These are phyloP conservation scores for Penicillium dipodomyicola DNA, from an alignment of 495 filamentous ascomycete species.

Conservation along the genomic window DNA sequence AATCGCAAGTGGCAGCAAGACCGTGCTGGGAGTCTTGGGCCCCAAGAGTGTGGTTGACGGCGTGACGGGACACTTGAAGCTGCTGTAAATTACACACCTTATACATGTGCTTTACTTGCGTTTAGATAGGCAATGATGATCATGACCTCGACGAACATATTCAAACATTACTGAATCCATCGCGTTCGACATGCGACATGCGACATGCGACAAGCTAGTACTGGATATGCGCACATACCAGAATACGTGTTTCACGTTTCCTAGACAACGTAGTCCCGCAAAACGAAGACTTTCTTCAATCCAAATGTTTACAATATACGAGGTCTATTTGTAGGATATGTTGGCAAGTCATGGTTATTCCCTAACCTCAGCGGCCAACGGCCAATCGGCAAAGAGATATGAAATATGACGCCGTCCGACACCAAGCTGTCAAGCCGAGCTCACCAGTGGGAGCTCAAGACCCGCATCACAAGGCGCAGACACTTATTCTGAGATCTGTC, in stretches of 20 bases:
- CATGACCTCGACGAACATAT: conserved; percentile 27
- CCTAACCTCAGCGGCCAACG: conserved; percentile 79
- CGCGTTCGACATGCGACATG: neutral
- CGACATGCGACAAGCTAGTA: no score
- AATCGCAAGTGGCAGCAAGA: conserved; percentile 88
- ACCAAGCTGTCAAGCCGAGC: conserved; percentile 60
- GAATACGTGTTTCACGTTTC: neutral
- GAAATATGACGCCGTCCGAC: conserved; percentile 81
- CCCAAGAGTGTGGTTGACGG: conserved; percentile 83
- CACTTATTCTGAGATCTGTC: conserved; percentile 86
- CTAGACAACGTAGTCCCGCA: neutral
- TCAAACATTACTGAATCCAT: neutral
- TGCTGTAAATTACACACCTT: conserved; percentile 57
- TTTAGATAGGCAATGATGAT: conserved; percentile 25
- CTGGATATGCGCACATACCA: no score
- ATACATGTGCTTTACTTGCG: conserved; percentile 9
- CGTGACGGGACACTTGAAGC: conserved; percentile 84
- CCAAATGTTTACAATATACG: conserved; percentile 1
- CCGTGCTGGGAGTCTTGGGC: conserved; percentile 85
- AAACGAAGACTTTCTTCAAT: neutral
- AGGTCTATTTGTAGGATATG: conserved; percentile 42
- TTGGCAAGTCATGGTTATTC: conserved; percentile 81
- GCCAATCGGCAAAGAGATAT: conserved; percentile 72
- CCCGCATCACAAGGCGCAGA: conserved; percentile 39
- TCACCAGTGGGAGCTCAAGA: conserved; percentile 74